Evolutionary conservation across 495 filamentous ascomycete genomes (phyloP).

Genomic region (Aspergillus sparsus): DNA sequence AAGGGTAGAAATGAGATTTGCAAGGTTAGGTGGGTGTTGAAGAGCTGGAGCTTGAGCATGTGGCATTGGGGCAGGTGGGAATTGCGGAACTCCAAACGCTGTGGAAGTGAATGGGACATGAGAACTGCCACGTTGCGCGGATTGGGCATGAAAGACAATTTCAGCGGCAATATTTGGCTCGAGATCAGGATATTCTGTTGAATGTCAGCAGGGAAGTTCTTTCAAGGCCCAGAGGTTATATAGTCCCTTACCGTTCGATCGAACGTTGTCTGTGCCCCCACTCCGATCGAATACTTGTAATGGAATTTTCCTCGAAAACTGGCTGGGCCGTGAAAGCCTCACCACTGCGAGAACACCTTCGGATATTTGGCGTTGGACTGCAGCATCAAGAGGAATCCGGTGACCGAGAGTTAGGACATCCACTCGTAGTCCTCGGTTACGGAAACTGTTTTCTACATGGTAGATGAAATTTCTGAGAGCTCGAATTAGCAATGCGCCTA

Average conservation of each 20-base stretch:
- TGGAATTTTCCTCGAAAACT: conserved; percentile 68
- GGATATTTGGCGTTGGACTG: conserved; percentile 79
- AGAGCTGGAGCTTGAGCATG: conserved; percentile 37
- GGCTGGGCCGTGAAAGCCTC: conserved; percentile 66
- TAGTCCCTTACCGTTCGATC: conserved; percentile 63
- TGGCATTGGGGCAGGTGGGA: conserved; percentile 38
- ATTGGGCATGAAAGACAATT: conserved; percentile 75
- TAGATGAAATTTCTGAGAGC: conserved; percentile 67
- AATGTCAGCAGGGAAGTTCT: conserved; percentile 21
- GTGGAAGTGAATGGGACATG: conserved; percentile 47
- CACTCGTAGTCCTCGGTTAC: conserved; percentile 65
- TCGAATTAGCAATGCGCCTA: conserved; percentile 4
- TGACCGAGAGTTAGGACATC: conserved; percentile 77
- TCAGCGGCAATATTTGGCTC: conserved; percentile 76
- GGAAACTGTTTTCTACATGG: conserved; percentile 78
- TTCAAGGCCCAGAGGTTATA: conserved; percentile 7
- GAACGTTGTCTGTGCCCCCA: conserved; percentile 65
- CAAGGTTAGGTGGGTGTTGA: conserved; percentile 43
- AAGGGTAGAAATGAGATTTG: conserved; percentile 56
- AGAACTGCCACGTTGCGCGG: conserved; percentile 49
- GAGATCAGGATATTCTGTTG: conserved; percentile 73
- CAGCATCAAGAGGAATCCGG: conserved; percentile 71
- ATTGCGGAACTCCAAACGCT: conserved; percentile 45
- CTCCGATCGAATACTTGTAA: conserved; percentile 85
- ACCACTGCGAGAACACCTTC: conserved; percentile 88